Evolutionary conservation across 2,329 filamentous ascomycete species (phyloP), one percentile per base, ranked within the genome.

Genomic region (Lachnellula suecica): DNA sequence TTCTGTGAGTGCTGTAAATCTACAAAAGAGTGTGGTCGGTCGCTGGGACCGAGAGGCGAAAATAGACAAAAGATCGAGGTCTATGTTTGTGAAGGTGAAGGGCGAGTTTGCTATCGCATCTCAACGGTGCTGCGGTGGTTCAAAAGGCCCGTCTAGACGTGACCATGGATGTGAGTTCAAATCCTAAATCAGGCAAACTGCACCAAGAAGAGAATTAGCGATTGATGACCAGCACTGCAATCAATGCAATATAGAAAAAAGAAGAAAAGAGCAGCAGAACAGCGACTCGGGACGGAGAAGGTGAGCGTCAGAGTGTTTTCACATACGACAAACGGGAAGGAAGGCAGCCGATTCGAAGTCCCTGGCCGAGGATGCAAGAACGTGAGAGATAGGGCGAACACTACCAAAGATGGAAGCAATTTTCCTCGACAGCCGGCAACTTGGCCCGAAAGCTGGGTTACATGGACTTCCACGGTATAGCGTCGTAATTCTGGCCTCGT

Each of bases 21-120:
- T 59, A 47, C 51, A 51, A 65, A 65, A 60, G 64, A 65, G 56
- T 50, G 62, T 64, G 53, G 57, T 54, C 54, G 61, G 56, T 64
- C 63, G 51, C 63, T 64, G 58, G 62, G 63, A 66, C 48, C 59
- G 59, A 57, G 55, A 44, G 44, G 51, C 11, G 47, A 56, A 53
- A 34, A 56, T 52, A 59, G 53, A 59, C 51, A 61, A 56, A 59
- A 46, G 57, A n/a, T 51, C 46, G 53, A 52, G 47, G 50, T 58
- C 53, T 63, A 58, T 60, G 47, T 47, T 45, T 27, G 41, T 53
- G 46, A 57, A 54, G 38, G 27, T 43, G 47, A 52, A 52, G 49
- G 47, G 48, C 24, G 49, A 47, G 17, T 15, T 17, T 44, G 31
- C 34, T 52, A 35, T 63, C 52, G 61, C 61, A 64, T 59, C 41